Base-by-base conservation (phyloP, 768 basidiomycete species). In the Calocybe cyanea region DNA sequence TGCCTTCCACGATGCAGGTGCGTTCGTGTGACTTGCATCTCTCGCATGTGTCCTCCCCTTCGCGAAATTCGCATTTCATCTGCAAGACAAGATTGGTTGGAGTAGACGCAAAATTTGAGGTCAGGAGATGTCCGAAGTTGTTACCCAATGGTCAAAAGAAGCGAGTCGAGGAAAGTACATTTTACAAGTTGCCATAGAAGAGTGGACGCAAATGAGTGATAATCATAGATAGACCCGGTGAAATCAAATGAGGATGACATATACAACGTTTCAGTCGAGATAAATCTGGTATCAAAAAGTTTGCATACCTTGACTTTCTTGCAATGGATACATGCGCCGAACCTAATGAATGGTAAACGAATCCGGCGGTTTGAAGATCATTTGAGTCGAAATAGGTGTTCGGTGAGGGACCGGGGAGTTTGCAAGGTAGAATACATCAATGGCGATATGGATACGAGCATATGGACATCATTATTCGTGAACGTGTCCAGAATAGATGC, bases 21-120 rank as follows among this genome's bases (percentile, higher is more conserved):
- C 88, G 85, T 1, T 84, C 82, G 39, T 81, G 77, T 20, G 75
- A 56, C 55, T 78, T 83, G 64, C 89, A 92, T 38, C 89, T 78
- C 58, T 76, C 81, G 67, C 89, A 92, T n/a, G 84, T 81, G 57
- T 79, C 81, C 43, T 85, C 80, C 49, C 78, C 71, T 52, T 70
- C 72, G 31, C 83, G 83, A 60, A 91, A 90, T 53, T 83, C 83
- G 66, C 89, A 92, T 72, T 85, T 90, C 89, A 92, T 92, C 85
- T 90, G 57, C 63, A 60, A 56, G 45, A 39, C 23, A 18, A 23
- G 35, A 34, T 14, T 49, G 30, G 24, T 45, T 33, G 25, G 25
- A 46, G 36, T n/a, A 19, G 31, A 32, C 13, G 31, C 13, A n/a
- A 32, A 33, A 23, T 43, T 33, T 31, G 32, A 36, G 18, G 21